Conservation (phyloP, 176 grass and related monocot genomes). For the Hordeum vulgare region DNA sequence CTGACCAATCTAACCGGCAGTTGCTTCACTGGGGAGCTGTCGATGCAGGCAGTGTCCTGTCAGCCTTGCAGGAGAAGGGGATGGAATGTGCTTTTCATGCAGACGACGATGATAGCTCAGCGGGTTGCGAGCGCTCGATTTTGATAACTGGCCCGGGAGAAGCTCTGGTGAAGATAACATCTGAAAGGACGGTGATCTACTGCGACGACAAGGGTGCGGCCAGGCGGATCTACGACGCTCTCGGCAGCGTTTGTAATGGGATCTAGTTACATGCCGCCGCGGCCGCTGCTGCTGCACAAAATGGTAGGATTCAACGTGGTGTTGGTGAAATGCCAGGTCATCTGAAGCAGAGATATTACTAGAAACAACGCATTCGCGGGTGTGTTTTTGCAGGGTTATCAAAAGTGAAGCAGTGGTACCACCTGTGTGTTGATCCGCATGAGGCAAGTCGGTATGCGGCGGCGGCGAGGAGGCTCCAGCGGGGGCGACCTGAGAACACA, state of each 20-base stretch:
- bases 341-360: too few species aligned
- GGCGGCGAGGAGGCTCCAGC: background rate
- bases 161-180: conserved; percentile 40
- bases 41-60: conserved; percentile 27
- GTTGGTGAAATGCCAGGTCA: too few species aligned
- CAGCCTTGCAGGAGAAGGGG: conserved; percentile 47
- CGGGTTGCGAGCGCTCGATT: conserved; percentile 15
- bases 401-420: too few species aligned
- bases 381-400: too few species aligned
- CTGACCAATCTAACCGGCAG: conserved; percentile 20
- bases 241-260: conserved; percentile 46
- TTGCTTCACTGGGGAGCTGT: conserved; percentile 50
- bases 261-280: conserved; percentile 16
- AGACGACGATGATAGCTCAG: background rate
- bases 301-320: too few species aligned
- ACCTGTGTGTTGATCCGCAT: background rate
- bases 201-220: conserved; percentile 41
- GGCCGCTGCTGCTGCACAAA: too few species aligned
- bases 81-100: conserved; percentile 32
- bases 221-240: conserved; percentile 36
- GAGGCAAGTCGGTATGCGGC: background rate
- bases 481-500: conserved; percentile 15
- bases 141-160: conserved; percentile 38
- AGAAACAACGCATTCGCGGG: too few species aligned
- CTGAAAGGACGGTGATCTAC: conserved; percentile 33